These are phyloP conservation scores for Debaryomycetaceae sp. DNA, from an alignment of 1,139 yeast genomes.

Conservation along the genomic window DNA sequence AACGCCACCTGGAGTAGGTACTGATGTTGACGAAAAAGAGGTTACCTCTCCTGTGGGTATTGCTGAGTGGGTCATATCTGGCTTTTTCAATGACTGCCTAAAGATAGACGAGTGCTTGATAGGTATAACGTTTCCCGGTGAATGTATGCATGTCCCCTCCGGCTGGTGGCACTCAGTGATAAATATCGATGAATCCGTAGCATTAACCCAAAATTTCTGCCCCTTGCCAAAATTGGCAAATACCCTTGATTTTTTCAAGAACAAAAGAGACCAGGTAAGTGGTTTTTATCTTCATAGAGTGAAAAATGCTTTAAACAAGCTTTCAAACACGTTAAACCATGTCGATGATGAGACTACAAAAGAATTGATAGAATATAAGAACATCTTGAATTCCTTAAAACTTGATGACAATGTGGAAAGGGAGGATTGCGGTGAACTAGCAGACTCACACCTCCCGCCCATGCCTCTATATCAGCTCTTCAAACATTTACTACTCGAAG, in stretches of 20 bases:
- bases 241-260: slow-evolving; percentile 65
- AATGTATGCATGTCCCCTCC: slow-evolving; percentile 83
- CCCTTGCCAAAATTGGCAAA: slow-evolving; percentile 57
- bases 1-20: slow-evolving; percentile 83
- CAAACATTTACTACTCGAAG: slow-evolving; percentile 35
- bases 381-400: slow-evolving; percentile 15
- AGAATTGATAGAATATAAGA: slow-evolving; percentile 16
- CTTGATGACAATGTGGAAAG: slow-evolving; percentile 20
- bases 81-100: slow-evolving; percentile 65
- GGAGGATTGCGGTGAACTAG: slow-evolving; percentile 45
- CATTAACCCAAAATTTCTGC: slow-evolving; percentile 84
- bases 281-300: slow-evolving; percentile 68
- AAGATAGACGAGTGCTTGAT: slow-evolving; percentile 52
- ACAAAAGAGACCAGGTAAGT: slow-evolving; percentile 66
- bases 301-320: slow-evolving; percentile 29
- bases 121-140: slow-evolving; percentile 78
- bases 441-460: slow-evolving; percentile 26
- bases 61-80: slow-evolving; percentile 86
- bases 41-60: slow-evolving; percentile 89
- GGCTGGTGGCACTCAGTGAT: slow-evolving; percentile 98
- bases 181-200: slow-evolving; percentile 73
- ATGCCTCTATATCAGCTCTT: slow-evolving; percentile 62
- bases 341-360: slow-evolving; percentile 8
- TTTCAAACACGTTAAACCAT: slow-evolving; percentile 12
- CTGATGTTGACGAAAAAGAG: slow-evolving; percentile 75